These are phyloP conservation scores for Clohesyomyces aquaticus DNA, from an alignment of 495 filamentous ascomycete genomes.

Conservation along the genomic window DNA sequence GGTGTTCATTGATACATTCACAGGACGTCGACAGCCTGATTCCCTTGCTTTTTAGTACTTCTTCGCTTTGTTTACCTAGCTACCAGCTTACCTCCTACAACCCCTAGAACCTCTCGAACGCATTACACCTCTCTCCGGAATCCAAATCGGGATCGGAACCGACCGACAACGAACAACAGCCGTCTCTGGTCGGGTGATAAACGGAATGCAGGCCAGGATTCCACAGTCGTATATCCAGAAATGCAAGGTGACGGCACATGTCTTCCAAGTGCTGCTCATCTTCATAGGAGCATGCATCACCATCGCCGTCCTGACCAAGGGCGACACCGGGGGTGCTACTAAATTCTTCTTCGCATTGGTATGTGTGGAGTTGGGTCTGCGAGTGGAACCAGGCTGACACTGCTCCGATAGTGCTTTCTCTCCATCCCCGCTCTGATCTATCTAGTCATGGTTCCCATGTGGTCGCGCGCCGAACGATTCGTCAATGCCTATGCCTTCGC, in stretches of 20 bases:
- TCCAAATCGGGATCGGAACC: too few species aligned
- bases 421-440: slow-evolving; percentile 82
- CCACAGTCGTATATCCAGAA: slow-evolving; percentile 54
- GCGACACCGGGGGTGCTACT: slow-evolving; percentile 66
- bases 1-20: too few species aligned
- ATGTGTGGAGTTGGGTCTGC: too few species aligned
- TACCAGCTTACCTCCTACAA: too few species aligned
- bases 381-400: slow-evolving; percentile 24
- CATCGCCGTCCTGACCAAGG: slow-evolving; percentile 71
- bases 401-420: slow-evolving; percentile 71
- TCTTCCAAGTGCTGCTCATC: slow-evolving; percentile 66
- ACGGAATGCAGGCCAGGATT: slow-evolving; percentile 43
- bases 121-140: too few species aligned
- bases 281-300: slow-evolving; percentile 74
- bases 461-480: slow-evolving; percentile 75
- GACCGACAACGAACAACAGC: too few species aligned
- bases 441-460: slow-evolving; percentile 79
- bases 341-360: slow-evolving; percentile 81
- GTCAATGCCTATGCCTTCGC: slow-evolving; percentile 84
- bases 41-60: too few species aligned
- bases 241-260: slow-evolving; percentile 61
- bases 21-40: too few species aligned
- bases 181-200: too few species aligned
- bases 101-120: too few species aligned
- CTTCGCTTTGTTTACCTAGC: too few species aligned